Evolutionary conservation across 2,329 filamentous ascomycete genomes (phyloP).

Genomic region (Cladophialophora exuberans): DNA sequence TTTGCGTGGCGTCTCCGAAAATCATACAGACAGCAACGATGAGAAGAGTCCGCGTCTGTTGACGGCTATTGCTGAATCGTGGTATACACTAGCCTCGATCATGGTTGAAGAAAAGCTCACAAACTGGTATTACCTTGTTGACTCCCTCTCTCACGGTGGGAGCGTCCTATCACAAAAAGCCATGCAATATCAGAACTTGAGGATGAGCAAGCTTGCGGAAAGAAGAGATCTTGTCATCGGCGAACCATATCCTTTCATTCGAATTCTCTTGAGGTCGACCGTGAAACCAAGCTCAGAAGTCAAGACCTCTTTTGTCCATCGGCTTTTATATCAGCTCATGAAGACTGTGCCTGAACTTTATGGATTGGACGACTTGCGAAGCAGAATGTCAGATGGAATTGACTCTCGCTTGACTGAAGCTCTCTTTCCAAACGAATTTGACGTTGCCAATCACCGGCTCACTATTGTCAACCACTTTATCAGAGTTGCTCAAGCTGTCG

Average conservation of each 20-base stretch:
- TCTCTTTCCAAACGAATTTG: conserved; percentile 7
- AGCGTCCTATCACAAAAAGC: too few species aligned
- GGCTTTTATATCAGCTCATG: conserved; percentile 21
- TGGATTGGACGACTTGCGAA: conserved; percentile 14
- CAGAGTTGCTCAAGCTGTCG: conserved; percentile 16
- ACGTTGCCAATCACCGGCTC: conserved; percentile 21
- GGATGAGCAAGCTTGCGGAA: conserved; percentile 23
- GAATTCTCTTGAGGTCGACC: conserved; percentile 18
- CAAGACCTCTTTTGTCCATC: conserved; percentile 23
- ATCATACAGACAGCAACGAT: conserved; percentile 6
- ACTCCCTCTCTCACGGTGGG: too few species aligned
- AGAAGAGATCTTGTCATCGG: conserved; percentile 7
- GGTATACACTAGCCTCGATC: conserved; percentile 20
- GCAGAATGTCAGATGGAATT: conserved; percentile 3
- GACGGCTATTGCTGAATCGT: conserved; percentile 21
- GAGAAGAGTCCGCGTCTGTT: conserved; percentile 3
- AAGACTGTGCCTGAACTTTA: conserved; percentile 16
- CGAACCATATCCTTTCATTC: conserved; percentile 19
- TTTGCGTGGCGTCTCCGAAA: conserved; percentile 12
- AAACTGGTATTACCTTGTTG: conserved; percentile 23
- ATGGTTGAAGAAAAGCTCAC: conserved; percentile 13
- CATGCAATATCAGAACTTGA: conserved; percentile 23
- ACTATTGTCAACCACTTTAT: conserved; percentile 25
- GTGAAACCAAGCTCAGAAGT: conserved; percentile 5
- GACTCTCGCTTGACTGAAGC: too few species aligned